phyloP scores from a whole-genome alignment of 2,329 filamentous ascomycete genomes.

The Aureobasidium sp. region DNA sequence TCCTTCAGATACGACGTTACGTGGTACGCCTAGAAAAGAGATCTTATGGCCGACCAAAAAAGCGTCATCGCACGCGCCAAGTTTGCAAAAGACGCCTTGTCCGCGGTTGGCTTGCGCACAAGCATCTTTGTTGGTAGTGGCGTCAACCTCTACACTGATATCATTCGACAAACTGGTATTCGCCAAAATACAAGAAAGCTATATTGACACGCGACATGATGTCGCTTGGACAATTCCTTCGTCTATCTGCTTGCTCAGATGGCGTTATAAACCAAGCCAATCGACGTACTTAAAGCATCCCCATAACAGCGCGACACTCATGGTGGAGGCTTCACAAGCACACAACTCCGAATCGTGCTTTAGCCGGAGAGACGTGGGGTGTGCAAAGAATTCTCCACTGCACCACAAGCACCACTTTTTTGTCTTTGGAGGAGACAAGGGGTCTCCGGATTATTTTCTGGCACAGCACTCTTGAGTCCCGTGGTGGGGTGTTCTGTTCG shows the following conservation, averaged over 20 bases:
- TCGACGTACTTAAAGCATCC: not conserved
- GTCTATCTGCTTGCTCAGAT: not conserved
- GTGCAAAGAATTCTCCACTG: not conserved
- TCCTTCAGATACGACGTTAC: not conserved
- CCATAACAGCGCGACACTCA: not conserved
- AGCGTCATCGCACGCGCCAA: not conserved
- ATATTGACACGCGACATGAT: not conserved
- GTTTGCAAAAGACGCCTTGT: not conserved
- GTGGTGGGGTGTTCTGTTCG: not conserved
- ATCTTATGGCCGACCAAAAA: not conserved
- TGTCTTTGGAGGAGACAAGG: not conserved
- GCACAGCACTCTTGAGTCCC: not conserved
- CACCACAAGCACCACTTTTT: not conserved
- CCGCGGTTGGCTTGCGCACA: conserved; percentile 1
- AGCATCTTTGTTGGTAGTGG: not conserved
- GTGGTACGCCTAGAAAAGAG: not conserved
- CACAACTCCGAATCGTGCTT: not conserved
- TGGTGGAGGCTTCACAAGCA: not conserved
- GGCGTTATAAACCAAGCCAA: not conserved
- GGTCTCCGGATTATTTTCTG: conserved; percentile 9
- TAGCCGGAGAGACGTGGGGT: not conserved
- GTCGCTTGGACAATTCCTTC: not conserved
- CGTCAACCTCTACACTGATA: not conserved
- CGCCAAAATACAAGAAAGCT: not conserved
- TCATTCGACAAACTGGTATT: not conserved